Evolutionary conservation across 1,139 yeast species (phyloP).

Genomic region (Chernovozyma sophiae-reginae): DNA sequence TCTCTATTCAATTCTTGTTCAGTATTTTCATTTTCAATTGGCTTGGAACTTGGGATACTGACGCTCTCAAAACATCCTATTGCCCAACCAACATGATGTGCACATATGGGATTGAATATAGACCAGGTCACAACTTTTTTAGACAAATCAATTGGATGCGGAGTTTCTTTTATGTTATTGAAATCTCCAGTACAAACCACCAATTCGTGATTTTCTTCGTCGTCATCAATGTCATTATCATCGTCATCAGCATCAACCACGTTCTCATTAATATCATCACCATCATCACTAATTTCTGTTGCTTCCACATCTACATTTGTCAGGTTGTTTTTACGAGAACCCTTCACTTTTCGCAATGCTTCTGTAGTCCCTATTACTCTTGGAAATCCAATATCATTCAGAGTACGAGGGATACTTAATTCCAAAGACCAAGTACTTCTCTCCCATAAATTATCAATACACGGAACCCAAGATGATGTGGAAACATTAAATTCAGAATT

Average conservation of each 20-base stretch:
- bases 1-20: slow-evolving; percentile 34
- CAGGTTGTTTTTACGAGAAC: slow-evolving; percentile 15
- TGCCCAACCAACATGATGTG: slow-evolving; percentile 97
- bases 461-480: slow-evolving; percentile 96
- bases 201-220: slow-evolving; percentile 51
- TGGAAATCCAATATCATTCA: slow-evolving; percentile 60
- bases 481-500: slow-evolving; percentile 76
- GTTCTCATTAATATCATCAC: slow-evolving; percentile 5
- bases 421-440: slow-evolving; percentile 91
- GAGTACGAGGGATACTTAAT: slow-evolving; percentile 73
- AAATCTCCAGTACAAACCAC: slow-evolving; percentile 77
- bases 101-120: slow-evolving; percentile 80
- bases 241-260: slow-evolving; percentile 16
- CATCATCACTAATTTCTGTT: slow-evolving; percentile 8
- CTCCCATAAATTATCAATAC: slow-evolving; percentile 86
- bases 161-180: slow-evolving; percentile 43
- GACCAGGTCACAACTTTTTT: slow-evolving; percentile 80
- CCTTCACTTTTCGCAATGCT: slow-evolving; percentile 13
- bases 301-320: slow-evolving; percentile 5
- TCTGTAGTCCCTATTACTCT: slow-evolving; percentile 36
- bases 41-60: slow-evolving; percentile 37
- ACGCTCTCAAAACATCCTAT: slow-evolving; percentile 78
- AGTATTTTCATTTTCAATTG: slow-evolving; percentile 36
- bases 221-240: slow-evolving; percentile 43
- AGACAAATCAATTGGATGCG: slow-evolving; percentile 54